These are phyloP conservation scores for Didymella sp. DNA, from an alignment of 2,329 filamentous ascomycete species.

Conservation along the genomic window DNA sequence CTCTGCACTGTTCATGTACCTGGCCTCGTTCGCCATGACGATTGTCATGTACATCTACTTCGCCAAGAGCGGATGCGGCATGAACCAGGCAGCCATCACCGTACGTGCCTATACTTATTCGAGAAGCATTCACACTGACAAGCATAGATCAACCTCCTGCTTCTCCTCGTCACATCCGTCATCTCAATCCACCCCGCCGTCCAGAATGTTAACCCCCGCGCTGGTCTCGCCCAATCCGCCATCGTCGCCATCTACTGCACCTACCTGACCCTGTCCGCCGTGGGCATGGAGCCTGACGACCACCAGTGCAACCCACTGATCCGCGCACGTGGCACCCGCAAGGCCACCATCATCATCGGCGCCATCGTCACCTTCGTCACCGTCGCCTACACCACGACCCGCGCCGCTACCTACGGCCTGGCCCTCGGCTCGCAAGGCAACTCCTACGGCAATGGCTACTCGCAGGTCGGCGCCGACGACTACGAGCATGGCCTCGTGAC, in stretches of 20 bases:
- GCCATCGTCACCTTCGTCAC: conserved; percentile 96
- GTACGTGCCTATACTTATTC: conserved; percentile 47
- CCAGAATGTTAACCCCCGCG: conserved; percentile 90
- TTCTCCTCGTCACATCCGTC: conserved; percentile 80
- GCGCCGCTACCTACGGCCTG: conserved; percentile 89
- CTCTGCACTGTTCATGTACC: conserved; percentile 92
- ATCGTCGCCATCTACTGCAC: conserved; percentile 99
- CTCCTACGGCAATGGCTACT: conserved; percentile 61
- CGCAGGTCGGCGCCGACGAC: conserved; percentile 70
- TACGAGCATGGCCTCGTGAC: conserved; percentile 86
- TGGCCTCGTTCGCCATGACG: conserved; percentile 90
- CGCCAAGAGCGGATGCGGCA: conserved; percentile 77
- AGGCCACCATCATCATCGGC: conserved; percentile 88
- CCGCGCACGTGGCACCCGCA: conserved; percentile 83
- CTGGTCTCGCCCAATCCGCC: conserved; percentile 93
- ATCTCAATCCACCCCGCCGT: conserved; percentile 89
- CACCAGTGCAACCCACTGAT: conserved; percentile 92
- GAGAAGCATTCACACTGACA: conserved; percentile 11
- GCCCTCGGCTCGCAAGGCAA: conserved; percentile 70
- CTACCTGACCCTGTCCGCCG: conserved; percentile 96
- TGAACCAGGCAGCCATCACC: conserved; percentile 97
- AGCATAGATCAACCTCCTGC: conserved; percentile 75
- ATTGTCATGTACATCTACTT: conserved; percentile 98
- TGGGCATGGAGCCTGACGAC: conserved; percentile 98
- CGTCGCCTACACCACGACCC: conserved; percentile 95